Evolutionary conservation across 1,284 basidiomycete species (phyloP).

Genomic region (Ganoderma boninense): DNA sequence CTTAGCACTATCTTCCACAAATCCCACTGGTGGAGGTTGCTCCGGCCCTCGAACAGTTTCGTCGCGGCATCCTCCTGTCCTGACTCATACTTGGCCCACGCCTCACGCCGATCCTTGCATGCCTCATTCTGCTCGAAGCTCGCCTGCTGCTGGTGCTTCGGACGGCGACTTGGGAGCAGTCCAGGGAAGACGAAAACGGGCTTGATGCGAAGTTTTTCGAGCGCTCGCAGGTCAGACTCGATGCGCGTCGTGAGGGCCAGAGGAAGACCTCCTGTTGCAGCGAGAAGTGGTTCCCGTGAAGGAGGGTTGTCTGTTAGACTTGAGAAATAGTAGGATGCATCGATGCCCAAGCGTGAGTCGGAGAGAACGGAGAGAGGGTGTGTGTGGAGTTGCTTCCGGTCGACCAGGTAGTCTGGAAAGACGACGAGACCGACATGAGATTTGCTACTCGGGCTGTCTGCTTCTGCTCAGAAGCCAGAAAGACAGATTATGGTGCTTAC

Average conservation of each 20-base stretch:
- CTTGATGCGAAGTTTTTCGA: slow-evolving; percentile 94
- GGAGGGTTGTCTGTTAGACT: slow-evolving; percentile 81
- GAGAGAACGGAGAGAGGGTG: slow-evolving; percentile 86
- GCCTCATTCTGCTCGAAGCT: slow-evolving; percentile 74
- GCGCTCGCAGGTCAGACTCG: slow-evolving; percentile 88
- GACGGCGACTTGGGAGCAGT: slow-evolving; percentile 73
- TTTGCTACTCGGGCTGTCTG: slow-evolving; percentile 18
- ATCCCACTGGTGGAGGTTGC: slow-evolving; percentile 81
- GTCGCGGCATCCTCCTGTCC: slow-evolving; percentile 90
- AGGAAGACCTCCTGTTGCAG: slow-evolving; percentile 94
- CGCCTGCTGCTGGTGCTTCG: slow-evolving; percentile 62
- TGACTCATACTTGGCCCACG: slow-evolving; percentile 91
- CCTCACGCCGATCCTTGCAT: slow-evolving; percentile 79
- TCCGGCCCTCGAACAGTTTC: slow-evolving; percentile 80
- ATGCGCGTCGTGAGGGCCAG: slow-evolving; percentile 87
- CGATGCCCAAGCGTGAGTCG: slow-evolving; percentile 96
- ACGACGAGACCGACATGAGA: slow-evolving; percentile 20
- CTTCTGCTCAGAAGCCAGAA: neutral
- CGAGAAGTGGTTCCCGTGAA: slow-evolving; percentile 88
- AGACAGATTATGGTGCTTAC: slow-evolving; percentile 43
- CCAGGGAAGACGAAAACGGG: slow-evolving; percentile 98
- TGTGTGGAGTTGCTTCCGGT: slow-evolving; percentile 88
- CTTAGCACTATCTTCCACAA: slow-evolving; percentile 92
- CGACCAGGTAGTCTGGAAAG: slow-evolving; percentile 77
- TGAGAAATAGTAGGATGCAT: slow-evolving; percentile 92